Evolutionary conservation across 768 basidiomycete species (phyloP), one percentile per base, ranked within the genome.

Genomic region (Cystofilobasidium capitatum): DNA sequence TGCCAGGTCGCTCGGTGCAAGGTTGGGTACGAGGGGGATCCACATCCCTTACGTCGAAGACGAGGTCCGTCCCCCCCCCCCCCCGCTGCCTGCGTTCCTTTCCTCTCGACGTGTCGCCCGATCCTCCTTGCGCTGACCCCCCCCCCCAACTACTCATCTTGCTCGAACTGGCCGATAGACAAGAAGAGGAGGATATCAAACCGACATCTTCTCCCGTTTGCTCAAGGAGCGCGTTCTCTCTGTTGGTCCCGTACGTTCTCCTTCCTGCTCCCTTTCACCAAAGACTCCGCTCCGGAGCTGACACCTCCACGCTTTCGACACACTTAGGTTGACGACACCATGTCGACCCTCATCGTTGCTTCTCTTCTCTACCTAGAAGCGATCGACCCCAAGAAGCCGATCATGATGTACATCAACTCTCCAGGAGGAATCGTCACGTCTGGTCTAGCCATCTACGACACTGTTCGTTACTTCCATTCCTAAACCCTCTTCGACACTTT

Each of bases 341-440:
- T 90, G 72, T 88, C 93, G 0, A 88, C 91, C 5, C 80, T 96
- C 66, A 82, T 86, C 39, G 91, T 96, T 9, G 90, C 93, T 0
- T 93, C 97, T 74, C 81, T 98, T 10, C 84, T 98, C 47, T 97
- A 94, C 77, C 82, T 97, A 68, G 94, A 98, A 80, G 93, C 94
- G 0, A 93, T 94, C 77, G 92, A 97, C 71, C 85, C 91, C 0
- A 85, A 86, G 12, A 90, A 91, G 75, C 94, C 94, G 3, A 96
- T 98, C 64, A 92, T 94, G 73, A 79, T 98, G 14, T 98, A 98
- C 77, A 94, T 98, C 72, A 97, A 97, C 78, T 92, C 89, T 9
- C 94, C 94, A 0, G 94, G 94, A 2, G 94, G 94, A 36, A 89
- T 88, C 73, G 94, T 98, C 44, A 94, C 93, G 0, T 91, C 92